A percentile compares a stretch with the other conserved stretches of the same genome.
Evolutionary conservation across 192 early-diverging fungal species (phyloP).

Genomic region (Helicostylum pulchrum): DNA sequence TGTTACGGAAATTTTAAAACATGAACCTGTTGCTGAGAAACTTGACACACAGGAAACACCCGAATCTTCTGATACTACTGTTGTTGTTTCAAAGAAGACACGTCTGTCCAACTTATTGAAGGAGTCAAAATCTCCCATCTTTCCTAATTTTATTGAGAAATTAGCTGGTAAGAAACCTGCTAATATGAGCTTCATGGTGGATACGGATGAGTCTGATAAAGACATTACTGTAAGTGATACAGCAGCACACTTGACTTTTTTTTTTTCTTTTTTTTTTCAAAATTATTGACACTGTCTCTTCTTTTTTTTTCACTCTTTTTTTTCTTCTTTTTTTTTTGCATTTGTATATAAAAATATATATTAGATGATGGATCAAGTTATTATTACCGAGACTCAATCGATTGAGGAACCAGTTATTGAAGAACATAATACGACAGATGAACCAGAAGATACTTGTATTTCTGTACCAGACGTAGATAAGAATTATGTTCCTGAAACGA

Average conservation of each 20-base stretch:
- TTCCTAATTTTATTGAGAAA: slow-evolving; percentile 7
- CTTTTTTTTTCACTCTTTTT: not conserved
- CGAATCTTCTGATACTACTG: not conserved
- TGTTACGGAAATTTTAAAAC: not conserved
- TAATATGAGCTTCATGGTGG: slow-evolving; percentile 17
- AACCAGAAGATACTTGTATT: not conserved
- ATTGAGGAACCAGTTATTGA: not conserved
- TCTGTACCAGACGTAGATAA: not conserved
- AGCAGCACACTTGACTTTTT: too few species aligned
- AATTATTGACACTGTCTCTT: too few species aligned
- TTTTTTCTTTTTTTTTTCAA: not conserved
- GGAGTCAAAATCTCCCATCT: slow-evolving; percentile 16
- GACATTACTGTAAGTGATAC: slow-evolving; percentile 15
- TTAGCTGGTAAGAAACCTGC: slow-evolving; percentile 16
- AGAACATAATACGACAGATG: not conserved
- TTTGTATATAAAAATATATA: not conserved
- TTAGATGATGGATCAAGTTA: slow-evolving; percentile 1
- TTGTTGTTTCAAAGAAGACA: not conserved
- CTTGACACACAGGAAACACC: not conserved
- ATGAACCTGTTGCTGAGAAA: not conserved
- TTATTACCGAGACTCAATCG: not conserved
- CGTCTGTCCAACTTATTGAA: not conserved
- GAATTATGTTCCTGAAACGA: too few species aligned
- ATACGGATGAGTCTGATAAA: slow-evolving; percentile 14
- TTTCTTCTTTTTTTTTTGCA: not conserved